phyloP scores from a whole-genome alignment of 2,329 filamentous ascomycete genomes.

The Colletotrichum paranaense region DNA sequence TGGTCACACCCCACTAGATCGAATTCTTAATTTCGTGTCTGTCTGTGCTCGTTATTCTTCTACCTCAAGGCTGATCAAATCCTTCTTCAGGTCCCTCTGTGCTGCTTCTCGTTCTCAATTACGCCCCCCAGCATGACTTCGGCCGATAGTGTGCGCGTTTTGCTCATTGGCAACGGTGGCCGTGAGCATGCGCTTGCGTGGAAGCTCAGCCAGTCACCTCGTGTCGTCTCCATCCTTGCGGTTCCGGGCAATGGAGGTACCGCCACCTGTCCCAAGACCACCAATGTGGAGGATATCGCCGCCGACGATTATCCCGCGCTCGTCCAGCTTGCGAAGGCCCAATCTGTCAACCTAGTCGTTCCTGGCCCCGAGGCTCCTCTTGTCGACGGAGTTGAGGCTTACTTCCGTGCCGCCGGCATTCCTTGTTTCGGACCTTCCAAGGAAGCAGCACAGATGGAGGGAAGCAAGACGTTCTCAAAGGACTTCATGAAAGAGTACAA shows the following conservation, averaged over 20 bases:
- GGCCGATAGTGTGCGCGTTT: conserved; percentile 49
- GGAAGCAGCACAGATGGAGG: conserved; percentile 78
- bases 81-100: not conserved
- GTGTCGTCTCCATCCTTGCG: conserved; percentile 68
- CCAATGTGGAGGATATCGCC: conserved; percentile 61
- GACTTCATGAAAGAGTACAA: conserved; percentile 80
- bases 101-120: not conserved
- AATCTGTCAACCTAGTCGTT: conserved; percentile 75
- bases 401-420: conserved; percentile 71
- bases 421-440: conserved; percentile 76
- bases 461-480: conserved; percentile 82
- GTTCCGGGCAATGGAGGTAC: conserved; percentile 77
- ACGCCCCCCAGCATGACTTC: conserved; percentile 13
- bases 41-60: not conserved
- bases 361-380: conserved; percentile 80
- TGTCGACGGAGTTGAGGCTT: conserved; percentile 78
- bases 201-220: conserved; percentile 75
- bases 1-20: not conserved
- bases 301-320: conserved; percentile 72
- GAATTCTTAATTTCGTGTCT: not conserved
- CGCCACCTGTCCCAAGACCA: conserved; percentile 61
- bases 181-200: conserved; percentile 82
- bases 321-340: conserved; percentile 69
- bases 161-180: conserved; percentile 80
- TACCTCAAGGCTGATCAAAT: not conserved